Base-by-base conservation (phyloP, 768 basidiomycete genomes). In the Phylloporus sp. region DNA sequence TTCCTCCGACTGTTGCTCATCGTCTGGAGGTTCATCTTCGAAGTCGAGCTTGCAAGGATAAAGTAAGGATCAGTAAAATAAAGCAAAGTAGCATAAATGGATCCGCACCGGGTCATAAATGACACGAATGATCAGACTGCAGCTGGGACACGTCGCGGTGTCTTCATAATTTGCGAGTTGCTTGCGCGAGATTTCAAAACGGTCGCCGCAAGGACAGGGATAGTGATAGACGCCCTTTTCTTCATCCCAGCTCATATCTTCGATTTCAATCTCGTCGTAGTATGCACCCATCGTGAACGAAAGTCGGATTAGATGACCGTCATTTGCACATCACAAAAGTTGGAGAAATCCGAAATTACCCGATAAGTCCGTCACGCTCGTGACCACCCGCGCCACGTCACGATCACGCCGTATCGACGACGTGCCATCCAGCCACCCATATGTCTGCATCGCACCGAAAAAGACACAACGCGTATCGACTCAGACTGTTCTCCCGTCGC, bases 241-340 rank as follows among this genome's bases (percentile, higher is more conserved):
- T 20, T 76, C 74, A 64, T 95, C 92, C 90, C 90, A 96, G 14
- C 71, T 78, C 84, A 96, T 94, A 60, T 96, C 94, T 62, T 97
- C 95, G 43, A 97, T 96, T 64, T 97, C 93, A 21, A 97, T 82
- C 68, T 96, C 94, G 73, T 97, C 93, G 74, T 97, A 94, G 67
- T 88, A 91, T 18, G 84, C 84, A 14, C 82, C 86, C 88, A 90
- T 90, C 5, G 18, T 38, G 50, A 18, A 24, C 9, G 28, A 29
- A n/a, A n/a, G n/a, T n/a, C n/a, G n/a, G n/a, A n/a, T n/a, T n/a
- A n/a, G n/a, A n/a, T n/a, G n/a, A n/a, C n/a, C n/a, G n/a, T n/a
- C n/a, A n/a, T n/a, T n/a, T n/a, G n/a, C n/a, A n/a, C n/a, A n/a
- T n/a, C n/a, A n/a, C n/a, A n/a, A n/a, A n/a, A n/a, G n/a, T n/a